Evolutionary conservation across 2,329 filamentous ascomycete genomes (phyloP), one percentile per base, ranked within the genome.

Genomic region (Diaporthe sp.): DNA sequence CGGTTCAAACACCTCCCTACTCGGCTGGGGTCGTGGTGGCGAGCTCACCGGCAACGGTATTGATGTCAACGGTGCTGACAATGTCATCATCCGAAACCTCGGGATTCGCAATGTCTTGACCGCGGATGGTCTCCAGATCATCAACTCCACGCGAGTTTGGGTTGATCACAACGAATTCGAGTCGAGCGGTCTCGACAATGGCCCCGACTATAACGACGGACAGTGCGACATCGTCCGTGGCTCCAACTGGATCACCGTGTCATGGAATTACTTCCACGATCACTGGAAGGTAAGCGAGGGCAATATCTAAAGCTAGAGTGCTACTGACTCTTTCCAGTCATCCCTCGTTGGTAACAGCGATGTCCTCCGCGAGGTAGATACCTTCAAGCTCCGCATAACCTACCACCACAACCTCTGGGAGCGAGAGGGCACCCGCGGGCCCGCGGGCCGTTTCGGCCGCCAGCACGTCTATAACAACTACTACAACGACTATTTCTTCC

Each of bases 81-180:
- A 62, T 44, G 60, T 62, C 60, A 62, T 62, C 8, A 44, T 62
- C 15, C 60, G 39, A 62, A 62, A 62, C n/a, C 60, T 62, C n/a
- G 60, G 37, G 22, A 62, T 62, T 44, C 60, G 60, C 1, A 44
- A 44, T 19, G 60, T 62, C 39, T 31, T 62, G n/a, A 62, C 46
- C 15, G 8, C 60, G 25, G 60, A 62, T 44, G 60, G 6, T 22
- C 39, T 62, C 22, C 60, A 62, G 39, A 62, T 62, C n/a, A 31
- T 62, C 39, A 62, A 62, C 25, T 62, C 60, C 3, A 62, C 60
- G 5, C 60, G 60, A n/a, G 39, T 62, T 7, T 62, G 60, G 60
- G 60, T 62, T 28, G 60, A 62, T 22, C 60, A 62, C 60, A 62
- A 62, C 39, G 60, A 62, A 25, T 62, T 62, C n/a, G 60, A 62